Conservation (phyloP, 2,329 filamentous ascomycete species). For the Paramyrothecium sp. region DNA sequence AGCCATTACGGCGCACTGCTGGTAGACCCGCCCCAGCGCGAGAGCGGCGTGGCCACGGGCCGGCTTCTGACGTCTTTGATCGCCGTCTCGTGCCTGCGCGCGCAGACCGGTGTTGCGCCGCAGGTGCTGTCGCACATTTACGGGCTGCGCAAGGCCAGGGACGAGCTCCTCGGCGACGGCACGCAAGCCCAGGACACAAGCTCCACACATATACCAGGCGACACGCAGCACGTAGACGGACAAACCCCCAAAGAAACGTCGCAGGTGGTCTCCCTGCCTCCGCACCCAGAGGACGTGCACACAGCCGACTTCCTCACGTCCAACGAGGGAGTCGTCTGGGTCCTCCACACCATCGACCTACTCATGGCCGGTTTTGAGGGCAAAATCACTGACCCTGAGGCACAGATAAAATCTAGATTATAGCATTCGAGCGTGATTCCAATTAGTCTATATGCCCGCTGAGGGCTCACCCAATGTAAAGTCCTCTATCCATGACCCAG, state of each 20-base stretch:
- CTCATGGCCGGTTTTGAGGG: not conserved
- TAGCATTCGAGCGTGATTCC: too few species aligned
- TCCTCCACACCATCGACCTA: not conserved
- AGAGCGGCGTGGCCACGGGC: not conserved
- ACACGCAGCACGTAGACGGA: too few species aligned
- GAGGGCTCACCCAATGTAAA: too few species aligned
- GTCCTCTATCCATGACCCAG: too few species aligned
- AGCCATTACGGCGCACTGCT: not conserved
- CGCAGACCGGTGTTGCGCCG: not conserved
- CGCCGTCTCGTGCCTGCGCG: not conserved
- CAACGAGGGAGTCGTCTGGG: not conserved
- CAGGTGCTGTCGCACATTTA: not conserved
- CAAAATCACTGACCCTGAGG: not conserved
- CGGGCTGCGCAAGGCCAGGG: not conserved
- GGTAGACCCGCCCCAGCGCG: not conserved
- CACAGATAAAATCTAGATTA: too few species aligned
- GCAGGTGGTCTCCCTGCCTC: too few species aligned
- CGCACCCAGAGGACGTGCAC: too few species aligned
- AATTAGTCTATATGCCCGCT: too few species aligned
- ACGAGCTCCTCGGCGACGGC: not conserved
- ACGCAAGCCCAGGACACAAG: too few species aligned
- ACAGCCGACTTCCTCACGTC: not conserved
- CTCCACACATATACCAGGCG: too few species aligned
- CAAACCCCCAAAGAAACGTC: too few species aligned
- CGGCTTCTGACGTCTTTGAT: not conserved